Evolutionary conservation across 805 yeast genomes (phyloP), one percentile per base, ranked within the genome.

Genomic region (Ogataea glucozyma): DNA sequence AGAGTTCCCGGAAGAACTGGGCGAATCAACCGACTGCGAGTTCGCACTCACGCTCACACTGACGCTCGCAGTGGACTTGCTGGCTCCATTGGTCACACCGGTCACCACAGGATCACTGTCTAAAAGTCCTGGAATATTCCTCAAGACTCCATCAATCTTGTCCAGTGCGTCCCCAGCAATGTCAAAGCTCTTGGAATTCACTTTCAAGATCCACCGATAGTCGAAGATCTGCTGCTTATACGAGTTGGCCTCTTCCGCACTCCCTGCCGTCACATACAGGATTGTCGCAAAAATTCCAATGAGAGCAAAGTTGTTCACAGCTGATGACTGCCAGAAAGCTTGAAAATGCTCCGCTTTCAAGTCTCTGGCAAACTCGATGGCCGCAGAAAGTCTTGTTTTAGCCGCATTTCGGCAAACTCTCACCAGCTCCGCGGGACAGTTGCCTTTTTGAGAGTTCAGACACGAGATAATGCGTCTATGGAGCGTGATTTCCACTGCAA

Each of bases 201-300:
- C 81, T 58, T 84, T 80, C 31, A 91, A 63, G 9, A 81, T 76
- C 84, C 88, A 81, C 45, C 95, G 71, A 62, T 86, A 90, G 52
- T 83, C 85, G 55, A 78, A 78, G 21, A 90, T 74, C 49, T 83
- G 83, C 48, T 81, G 85, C 53, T 79, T 75, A 63, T 78, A 88
- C 36, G 75, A 69, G 30, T 69, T 69, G 0, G 84, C 75, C 56
- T 88, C 96, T 41, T 81, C 87, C 13, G 73, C 62, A 0, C 75
- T 56, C 7, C 72, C 61, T 1, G 93, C 69, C 0, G 96, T 85
- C 12, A 83, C 82, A 54, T 76, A 86, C 41, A 90, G 65, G 10
- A 90, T 69, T 0, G 95, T 83, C 0, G 96, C 96, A 71, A 90
- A 90, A 0, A 91, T 79, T 2, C 96, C 97, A 29, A 89, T 87